Evolutionary conservation across 208 protist species (phyloP), one percentile per base, ranked within the genome.

Genomic region (Trypanosoma congolense): DNA sequence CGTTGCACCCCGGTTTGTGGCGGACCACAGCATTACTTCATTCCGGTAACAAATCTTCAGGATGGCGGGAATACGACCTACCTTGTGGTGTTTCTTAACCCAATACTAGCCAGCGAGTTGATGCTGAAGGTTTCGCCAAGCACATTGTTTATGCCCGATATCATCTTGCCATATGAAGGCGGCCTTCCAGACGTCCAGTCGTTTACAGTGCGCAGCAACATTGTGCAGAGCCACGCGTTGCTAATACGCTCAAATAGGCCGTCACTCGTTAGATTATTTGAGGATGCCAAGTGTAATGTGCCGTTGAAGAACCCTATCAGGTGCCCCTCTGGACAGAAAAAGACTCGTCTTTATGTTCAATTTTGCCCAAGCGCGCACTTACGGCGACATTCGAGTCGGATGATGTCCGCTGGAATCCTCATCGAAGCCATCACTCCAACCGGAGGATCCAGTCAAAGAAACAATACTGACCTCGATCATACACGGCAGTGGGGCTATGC

Each of bases 11-110:
- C 87, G 18, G 66, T 65, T 16, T 77, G 75, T 54, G 71, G 80
- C 22, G 83, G 83, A 2, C 87, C 80, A 4, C 87, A 93, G 53
- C 81, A 77, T 54, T 93, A 91, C 50, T 77, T 91, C 36, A 81
- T 93, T 44, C 83, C 87, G 3, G 75, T 93, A 18, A 89, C 81
- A 49, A 91, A 93, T 30, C 51, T 90, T 24, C 70, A 78, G 50
- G 75, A 90, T 63, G 54, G 68, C 2, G 38, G 54, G 0, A 80
- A 90, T 50, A 68, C 91, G 36, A 65, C 74, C 46, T 91, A 91
- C 61, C 35, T 93, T 26, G 74, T 78, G 10, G 73, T 93, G 8
- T 78, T 85, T 54, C 44, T 93, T 44, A 87, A 91, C 56, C 80
- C 87, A 2, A 86, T 68, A 1, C 66, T 76, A 42, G 80, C 80